A percentile compares a stretch with the other conserved stretches of the same genome.
Conservation (phyloP, 2,329 filamentous ascomycete species). For the Blastomyces percursus region DNA sequence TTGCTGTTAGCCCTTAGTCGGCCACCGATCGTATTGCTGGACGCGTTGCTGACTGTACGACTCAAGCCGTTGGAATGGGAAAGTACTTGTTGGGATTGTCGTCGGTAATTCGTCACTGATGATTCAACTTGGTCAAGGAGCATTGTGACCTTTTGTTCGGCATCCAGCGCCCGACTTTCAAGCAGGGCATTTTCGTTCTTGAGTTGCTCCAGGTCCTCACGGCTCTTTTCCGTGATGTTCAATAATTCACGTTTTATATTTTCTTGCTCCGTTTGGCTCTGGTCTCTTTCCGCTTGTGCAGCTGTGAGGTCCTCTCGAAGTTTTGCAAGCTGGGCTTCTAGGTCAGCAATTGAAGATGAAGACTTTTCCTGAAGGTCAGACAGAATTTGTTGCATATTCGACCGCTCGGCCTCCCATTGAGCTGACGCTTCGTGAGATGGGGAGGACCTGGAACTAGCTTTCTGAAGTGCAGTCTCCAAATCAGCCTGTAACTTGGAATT, state of each 20-base stretch:
- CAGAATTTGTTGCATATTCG: slow-evolving; percentile 56
- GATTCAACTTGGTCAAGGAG: slow-evolving; percentile 89
- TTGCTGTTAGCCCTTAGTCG: slow-evolving; percentile 33
- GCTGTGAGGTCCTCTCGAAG: slow-evolving; percentile 60
- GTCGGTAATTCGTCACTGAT: slow-evolving; percentile 88
- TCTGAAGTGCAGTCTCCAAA: slow-evolving; percentile 54
- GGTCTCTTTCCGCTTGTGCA: slow-evolving; percentile 58
- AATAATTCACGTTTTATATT: slow-evolving; percentile 48
- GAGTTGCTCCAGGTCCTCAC: slow-evolving; percentile 65
- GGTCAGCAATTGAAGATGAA: slow-evolving; percentile 49
- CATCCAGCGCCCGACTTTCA: slow-evolving; percentile 75
- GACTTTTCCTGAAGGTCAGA: slow-evolving; percentile 59
- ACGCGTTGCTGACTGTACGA: slow-evolving; percentile 46
- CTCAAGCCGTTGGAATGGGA: slow-evolving; percentile 30
- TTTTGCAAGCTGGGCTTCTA: slow-evolving; percentile 60
- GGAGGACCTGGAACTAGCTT: slow-evolving; percentile 34
- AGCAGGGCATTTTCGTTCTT: slow-evolving; percentile 71
- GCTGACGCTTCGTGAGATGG: slow-evolving; percentile 37
- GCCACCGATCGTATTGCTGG: slow-evolving; percentile 33
- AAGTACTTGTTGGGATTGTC: slow-evolving; percentile 47
- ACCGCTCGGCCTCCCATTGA: slow-evolving; percentile 66
- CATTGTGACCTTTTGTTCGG: slow-evolving; percentile 84
- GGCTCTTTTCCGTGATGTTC: slow-evolving; percentile 43
- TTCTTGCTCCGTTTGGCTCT: slow-evolving; percentile 47
- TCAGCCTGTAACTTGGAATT: slow-evolving; percentile 75